Evolutionary conservation across 306 rosid genomes (phyloP).

Genomic region (Rosa rugosa): DNA sequence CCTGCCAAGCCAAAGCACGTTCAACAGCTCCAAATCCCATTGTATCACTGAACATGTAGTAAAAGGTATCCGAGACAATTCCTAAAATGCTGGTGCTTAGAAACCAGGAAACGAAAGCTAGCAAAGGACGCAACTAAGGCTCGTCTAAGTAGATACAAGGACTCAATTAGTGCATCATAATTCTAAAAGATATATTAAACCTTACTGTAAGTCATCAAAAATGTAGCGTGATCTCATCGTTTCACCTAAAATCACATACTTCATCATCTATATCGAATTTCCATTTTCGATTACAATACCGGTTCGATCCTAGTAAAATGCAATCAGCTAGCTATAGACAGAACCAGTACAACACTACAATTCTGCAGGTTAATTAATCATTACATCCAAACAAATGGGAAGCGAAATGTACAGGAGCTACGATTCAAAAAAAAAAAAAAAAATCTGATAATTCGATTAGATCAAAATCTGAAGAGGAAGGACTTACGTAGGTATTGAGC

Average conservation of each 20-base stretch:
- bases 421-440: background rate
- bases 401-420: background rate
- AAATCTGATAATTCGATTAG: background rate
- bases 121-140: background rate
- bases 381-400: background rate
- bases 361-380: too few species aligned
- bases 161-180: background rate
- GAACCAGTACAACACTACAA: background rate
- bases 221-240: background rate
- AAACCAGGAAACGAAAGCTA: background rate
- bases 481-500: conserved; percentile 89
- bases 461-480: background rate
- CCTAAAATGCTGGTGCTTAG: background rate
- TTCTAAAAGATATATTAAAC: background rate
- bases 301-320: background rate
- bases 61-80: background rate
- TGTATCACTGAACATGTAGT: background rate
- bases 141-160: background rate
- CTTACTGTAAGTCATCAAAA: background rate
- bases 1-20: background rate
- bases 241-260: background rate
- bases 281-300: background rate
- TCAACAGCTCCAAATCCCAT: background rate
- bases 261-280: background rate
- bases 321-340: background rate